Conservation (phyloP, 768 basidiomycete species). For the Rhodocollybia butyracea region DNA sequence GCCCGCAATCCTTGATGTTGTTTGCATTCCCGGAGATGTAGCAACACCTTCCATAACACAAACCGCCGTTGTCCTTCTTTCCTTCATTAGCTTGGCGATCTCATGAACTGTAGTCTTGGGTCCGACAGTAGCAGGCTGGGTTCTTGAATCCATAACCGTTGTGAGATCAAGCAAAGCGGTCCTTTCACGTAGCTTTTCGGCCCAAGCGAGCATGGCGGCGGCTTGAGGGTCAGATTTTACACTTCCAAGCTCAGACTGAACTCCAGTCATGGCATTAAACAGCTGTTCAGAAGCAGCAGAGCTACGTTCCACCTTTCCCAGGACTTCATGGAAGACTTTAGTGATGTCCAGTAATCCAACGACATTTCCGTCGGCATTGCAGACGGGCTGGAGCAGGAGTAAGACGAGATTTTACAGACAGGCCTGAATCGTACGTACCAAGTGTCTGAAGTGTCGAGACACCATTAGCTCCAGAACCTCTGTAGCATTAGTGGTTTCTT, state of each 20-base stretch:
- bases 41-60: conserved; percentile 85
- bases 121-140: conserved; percentile 88
- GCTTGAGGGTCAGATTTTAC: conserved; percentile 87
- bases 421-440: conserved; percentile 56
- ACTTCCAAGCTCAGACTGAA: conserved; percentile 90
- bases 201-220: conserved; percentile 98
- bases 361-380: conserved; percentile 99
- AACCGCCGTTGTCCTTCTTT: conserved; percentile 91
- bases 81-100: conserved; percentile 95
- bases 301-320: conserved; percentile 96
- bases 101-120: conserved; percentile 92
- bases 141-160: conserved; percentile 91
- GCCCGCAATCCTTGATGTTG: conserved; percentile 78
- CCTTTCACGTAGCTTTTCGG: conserved; percentile 91
- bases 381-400: conserved; percentile 72
- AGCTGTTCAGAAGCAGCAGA: conserved; percentile 96
- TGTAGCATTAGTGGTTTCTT: conserved; percentile 96
- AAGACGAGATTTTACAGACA: conserved; percentile 1
- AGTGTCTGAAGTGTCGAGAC: conserved; percentile 89
- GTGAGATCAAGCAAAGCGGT: conserved; percentile 95
- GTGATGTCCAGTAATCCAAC: conserved; percentile 98
- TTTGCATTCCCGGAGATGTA: conserved; percentile 34
- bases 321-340: conserved; percentile 97
- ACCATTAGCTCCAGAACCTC: conserved; percentile 99
- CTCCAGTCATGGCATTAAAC: conserved; percentile 94